These are phyloP conservation scores for Phytophthora hibernalis DNA, from an alignment of 352 stramenopile species.

Conservation along the genomic window DNA sequence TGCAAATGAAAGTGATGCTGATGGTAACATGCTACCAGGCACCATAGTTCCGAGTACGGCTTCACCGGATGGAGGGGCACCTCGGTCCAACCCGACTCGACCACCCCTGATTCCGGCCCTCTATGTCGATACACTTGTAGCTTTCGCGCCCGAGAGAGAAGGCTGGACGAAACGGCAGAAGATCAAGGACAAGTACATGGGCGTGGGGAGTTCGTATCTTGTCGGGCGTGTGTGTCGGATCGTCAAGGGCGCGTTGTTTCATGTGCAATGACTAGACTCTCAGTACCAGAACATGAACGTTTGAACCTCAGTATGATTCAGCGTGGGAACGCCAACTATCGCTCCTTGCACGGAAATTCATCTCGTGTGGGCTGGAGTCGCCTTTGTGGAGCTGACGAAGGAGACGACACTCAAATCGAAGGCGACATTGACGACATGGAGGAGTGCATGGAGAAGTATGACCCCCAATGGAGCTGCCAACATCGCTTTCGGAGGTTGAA, in stretches of 20 bases:
- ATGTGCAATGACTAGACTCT: constrained; percentile 18
- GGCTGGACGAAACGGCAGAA: constrained; percentile 10
- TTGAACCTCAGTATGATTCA: no score
- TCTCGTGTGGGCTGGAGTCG: no score
- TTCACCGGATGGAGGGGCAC: no score
- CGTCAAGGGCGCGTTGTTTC: constrained; percentile 15
- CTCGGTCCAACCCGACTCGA: constrained; percentile 1
- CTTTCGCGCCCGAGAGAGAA: constrained; percentile 19
- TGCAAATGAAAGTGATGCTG: no score
- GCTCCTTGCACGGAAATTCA: background rate
- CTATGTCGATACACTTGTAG: constrained; percentile 7
- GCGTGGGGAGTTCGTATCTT: background rate
- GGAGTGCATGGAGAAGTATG: no score
- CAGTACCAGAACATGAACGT: constrained; percentile 7
- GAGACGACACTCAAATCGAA: no score
- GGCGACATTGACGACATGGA: no score
- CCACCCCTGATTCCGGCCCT: constrained; percentile 12
- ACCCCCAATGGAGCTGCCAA: no score
- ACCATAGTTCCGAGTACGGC: no score
- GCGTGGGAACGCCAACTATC: constrained; percentile 14
- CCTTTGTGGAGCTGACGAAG: no score
- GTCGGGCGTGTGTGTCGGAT: constrained; percentile 1
- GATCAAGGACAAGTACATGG: background rate
- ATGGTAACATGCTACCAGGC: no score
- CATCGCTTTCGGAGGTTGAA: no score